phyloP scores from a whole-genome alignment of 2,329 filamentous ascomycete species.

The Thelonectria rubi region DNA sequence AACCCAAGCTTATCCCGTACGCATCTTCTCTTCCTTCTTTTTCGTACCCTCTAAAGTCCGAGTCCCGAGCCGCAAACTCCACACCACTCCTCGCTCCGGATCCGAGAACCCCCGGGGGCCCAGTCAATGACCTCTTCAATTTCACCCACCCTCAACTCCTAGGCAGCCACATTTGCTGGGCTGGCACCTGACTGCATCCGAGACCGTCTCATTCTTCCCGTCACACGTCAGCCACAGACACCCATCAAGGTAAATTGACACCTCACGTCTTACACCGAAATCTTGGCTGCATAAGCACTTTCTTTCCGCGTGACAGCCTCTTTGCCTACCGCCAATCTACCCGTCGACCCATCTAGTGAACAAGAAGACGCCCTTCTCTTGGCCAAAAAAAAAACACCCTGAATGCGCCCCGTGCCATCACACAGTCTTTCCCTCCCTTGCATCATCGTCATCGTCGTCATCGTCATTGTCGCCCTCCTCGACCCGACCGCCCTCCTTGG shows the following conservation, averaged over 20 bases:
- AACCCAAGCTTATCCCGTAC: no score
- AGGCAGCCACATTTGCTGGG: no score
- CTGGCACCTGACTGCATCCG: no score
- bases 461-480: constrained; percentile 27
- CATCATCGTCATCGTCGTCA: constrained; percentile 35
- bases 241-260: neutral
- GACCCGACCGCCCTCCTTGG: constrained; percentile 35
- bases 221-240: no score
- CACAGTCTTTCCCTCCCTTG: neutral
- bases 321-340: constrained; percentile 13
- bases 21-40: neutral
- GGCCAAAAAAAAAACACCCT: no score
- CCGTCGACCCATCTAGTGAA: constrained; percentile 2
- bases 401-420: neutral
- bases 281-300: neutral
- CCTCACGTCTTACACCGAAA: no score
- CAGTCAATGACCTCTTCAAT: no score
- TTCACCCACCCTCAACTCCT: no score
- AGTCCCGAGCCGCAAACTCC: neutral
- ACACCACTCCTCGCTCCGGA: constrained; percentile 14
- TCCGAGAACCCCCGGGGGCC: constrained; percentile 10
- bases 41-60: neutral
- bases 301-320: constrained; percentile 13
- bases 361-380: neutral
- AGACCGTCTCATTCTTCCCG: no score